Conservation (phyloP, 345 rosid genomes). For the Pistacia integerrima region DNA sequence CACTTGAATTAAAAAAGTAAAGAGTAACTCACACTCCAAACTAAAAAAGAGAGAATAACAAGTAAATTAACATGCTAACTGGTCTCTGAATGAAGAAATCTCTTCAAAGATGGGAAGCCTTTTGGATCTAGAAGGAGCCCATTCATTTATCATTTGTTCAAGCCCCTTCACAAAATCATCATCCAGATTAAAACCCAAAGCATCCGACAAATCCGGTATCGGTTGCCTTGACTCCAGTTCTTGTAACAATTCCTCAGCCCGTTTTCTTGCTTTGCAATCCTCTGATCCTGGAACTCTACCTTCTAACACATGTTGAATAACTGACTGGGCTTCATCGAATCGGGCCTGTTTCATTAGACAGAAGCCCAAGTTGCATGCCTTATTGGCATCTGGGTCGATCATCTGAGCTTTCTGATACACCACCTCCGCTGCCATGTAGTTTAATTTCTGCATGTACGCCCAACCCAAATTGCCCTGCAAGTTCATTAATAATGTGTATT, state of each 20-base stretch:
- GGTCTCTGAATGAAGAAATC: constrained; percentile 74
- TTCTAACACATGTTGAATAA: constrained; percentile 46
- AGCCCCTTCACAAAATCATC: constrained; percentile 66
- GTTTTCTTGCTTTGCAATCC: constrained; percentile 49
- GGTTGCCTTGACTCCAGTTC: constrained; percentile 45
- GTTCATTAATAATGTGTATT: not conserved
- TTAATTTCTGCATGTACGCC: constrained; percentile 94
- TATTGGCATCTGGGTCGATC: constrained; percentile 86
- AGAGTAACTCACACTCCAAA: not conserved
- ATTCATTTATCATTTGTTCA: constrained; percentile 41
- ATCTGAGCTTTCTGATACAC: constrained; percentile 84
- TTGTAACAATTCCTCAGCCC: constrained; percentile 55
- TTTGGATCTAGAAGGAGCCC: constrained; percentile 67
- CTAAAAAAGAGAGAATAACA: not conserved
- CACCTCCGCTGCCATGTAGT: constrained; percentile 79
- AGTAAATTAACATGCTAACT: constrained; percentile 44
- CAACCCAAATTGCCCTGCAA: constrained; percentile 94
- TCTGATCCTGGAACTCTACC: constrained; percentile 57
- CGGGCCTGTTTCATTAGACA: constrained; percentile 75
- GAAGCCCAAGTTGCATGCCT: constrained; percentile 76
- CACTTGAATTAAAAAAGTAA: not conserved
- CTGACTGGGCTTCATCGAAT: constrained; percentile 48
- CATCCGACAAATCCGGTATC: constrained; percentile 26
- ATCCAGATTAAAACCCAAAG: constrained; percentile 36
- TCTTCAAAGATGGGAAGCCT: constrained; percentile 89